Base-by-base conservation (phyloP, 441 rosid genomes). In the Pelargonium myrrhifolium region DNA sequence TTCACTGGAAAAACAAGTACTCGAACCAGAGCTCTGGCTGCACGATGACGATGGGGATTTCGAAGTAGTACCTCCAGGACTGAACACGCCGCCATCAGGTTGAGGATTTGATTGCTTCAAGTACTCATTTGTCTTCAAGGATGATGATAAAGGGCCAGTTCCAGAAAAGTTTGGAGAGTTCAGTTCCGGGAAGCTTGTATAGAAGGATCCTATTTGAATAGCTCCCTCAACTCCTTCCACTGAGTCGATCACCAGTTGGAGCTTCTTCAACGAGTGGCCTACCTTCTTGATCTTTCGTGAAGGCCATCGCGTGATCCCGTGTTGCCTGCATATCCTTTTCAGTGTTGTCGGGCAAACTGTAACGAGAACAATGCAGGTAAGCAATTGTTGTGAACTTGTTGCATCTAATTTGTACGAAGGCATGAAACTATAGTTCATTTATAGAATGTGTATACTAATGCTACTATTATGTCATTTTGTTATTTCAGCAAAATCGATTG, bases 221-320 rank as follows among this genome's bases (percentile, higher is more conserved):
- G 89, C 70, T 42, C 93, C 92, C 75, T 88, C 81, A 10, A 81
- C 82, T 24, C 94, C 96, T 68, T 84, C 89, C 64, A 92, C 93
- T 5, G 97, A 83, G 74, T 89, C 86, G 14, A 92, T 87, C 58
- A 89, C 96, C 5, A 75, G 83, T 69, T 92, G 96, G 67, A 92
- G 92, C 78, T 92, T 92, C 82, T 72, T 87, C 64, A 89, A 74
- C 3, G 98, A 84, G 74, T 86, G 92, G 35, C 90, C 90, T n/a
- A 92, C 94, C 77, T 92, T 89, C 83, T 92, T 89, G 80, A 92
- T 85, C 80, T 92, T 89, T 60, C 96, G 80, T 39, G 96, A 89
- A 12, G 97, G 97, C 97, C 97, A 92, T 49, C 96, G 79, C 63
- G 80, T 81, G 75, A 92, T 92, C 17, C 97, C 97, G n/a, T 89